Evolutionary conservation across 192 early-diverging fungal species (phyloP).

Genomic region (Backusella morwellensis): DNA sequence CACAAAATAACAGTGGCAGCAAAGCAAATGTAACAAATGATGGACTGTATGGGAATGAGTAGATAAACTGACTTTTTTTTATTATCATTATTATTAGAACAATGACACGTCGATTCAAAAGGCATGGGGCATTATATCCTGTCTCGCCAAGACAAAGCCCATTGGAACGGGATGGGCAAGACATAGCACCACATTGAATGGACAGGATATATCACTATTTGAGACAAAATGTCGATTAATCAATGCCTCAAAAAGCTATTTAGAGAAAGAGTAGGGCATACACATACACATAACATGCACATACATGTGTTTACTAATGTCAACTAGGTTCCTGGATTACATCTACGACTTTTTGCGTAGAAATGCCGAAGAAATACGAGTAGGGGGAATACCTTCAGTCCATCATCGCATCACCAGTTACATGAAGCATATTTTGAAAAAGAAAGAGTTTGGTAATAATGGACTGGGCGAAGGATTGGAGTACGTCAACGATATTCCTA

Average conservation of each 20-base stretch:
- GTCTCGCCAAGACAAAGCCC: not conserved
- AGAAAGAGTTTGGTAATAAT: not conserved
- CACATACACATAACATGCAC: not conserved
- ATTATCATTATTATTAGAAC: not conserved
- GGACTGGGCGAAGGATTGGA: not conserved
- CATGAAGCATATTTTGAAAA: not conserved
- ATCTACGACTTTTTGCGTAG: constrained; percentile 9
- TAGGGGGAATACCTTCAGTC: not conserved
- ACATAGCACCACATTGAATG: not conserved
- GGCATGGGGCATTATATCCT: not conserved
- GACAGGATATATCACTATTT: not conserved
- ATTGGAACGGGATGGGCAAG: not conserved
- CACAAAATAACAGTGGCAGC: not conserved
- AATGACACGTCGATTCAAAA: not conserved
- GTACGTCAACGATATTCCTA: constrained; percentile 52
- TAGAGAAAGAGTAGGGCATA: constrained; percentile 21
- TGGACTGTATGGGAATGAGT: too few species aligned
- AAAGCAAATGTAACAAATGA: not conserved
- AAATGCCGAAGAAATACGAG: not conserved
- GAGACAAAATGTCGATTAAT: constrained; percentile 3
- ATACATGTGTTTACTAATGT: not conserved
- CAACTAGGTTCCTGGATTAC: not conserved
- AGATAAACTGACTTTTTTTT: not conserved
- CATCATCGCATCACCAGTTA: not conserved
- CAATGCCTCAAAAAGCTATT: not conserved